These are phyloP conservation scores for Botrytis aclada DNA, from an alignment of 2,329 filamentous ascomycete species.

Conservation along the genomic window DNA sequence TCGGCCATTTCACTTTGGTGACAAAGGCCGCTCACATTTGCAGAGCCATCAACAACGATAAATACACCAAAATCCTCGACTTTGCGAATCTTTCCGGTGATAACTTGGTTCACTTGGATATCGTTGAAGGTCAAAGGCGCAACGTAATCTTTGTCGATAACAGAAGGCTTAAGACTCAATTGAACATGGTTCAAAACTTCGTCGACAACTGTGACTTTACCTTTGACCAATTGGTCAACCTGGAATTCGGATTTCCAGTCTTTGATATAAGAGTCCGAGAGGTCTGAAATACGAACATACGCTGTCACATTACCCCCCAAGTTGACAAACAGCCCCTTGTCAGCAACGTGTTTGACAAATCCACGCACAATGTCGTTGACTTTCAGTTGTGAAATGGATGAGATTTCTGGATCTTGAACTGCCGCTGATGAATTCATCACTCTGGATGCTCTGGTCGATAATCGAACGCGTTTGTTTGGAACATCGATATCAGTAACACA, in stretches of 20 bases:
- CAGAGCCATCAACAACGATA: constrained; percentile 81
- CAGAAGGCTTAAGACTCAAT: constrained; percentile 82
- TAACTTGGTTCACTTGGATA: constrained; percentile 71
- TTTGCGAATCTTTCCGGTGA: constrained; percentile 89
- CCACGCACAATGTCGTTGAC: constrained; percentile 80
- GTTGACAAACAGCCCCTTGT: constrained; percentile 84
- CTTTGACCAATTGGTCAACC: constrained; percentile 85
- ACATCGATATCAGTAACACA: constrained; percentile 77
- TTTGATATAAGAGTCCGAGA: constrained; percentile 89
- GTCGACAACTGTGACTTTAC: constrained; percentile 75
- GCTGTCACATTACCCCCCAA: constrained; percentile 79
- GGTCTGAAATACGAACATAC: constrained; percentile 79
- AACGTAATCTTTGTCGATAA: constrained; percentile 75
- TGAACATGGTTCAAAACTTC: constrained; percentile 67
- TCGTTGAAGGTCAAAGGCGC: constrained; percentile 72
- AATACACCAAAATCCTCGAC: constrained; percentile 96
- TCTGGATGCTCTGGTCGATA: constrained; percentile 83
- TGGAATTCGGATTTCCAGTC: constrained; percentile 92
- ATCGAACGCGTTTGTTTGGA: constrained; percentile 76
- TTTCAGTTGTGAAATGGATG: constrained; percentile 65
- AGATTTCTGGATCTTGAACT: constrained; percentile 78
- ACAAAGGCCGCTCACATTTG: constrained; percentile 88
- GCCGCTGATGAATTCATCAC: constrained; percentile 81
- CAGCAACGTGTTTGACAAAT: constrained; percentile 85
- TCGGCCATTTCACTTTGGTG: constrained; percentile 92